These are phyloP conservation scores for Talaromyces marneffei DNA, from an alignment of 2,329 filamentous ascomycete species.

Conservation along the genomic window DNA sequence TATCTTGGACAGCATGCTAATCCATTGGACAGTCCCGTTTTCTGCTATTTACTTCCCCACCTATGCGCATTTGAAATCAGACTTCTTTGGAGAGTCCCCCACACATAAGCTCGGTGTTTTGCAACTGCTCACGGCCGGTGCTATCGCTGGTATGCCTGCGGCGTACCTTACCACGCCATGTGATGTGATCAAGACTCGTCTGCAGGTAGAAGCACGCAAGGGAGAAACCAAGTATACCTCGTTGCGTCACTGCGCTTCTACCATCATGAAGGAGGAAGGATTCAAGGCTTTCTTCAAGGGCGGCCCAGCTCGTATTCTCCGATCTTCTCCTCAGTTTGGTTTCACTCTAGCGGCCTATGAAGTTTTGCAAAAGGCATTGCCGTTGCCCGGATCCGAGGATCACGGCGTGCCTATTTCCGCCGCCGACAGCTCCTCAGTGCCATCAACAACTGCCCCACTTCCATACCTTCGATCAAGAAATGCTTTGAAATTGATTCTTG, in stretches of 20 bases:
- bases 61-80: conserved; percentile 89
- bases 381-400: conserved; percentile 60
- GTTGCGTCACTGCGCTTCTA: conserved; percentile 75
- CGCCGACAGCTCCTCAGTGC: conserved; percentile 58
- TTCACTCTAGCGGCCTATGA: conserved; percentile 97
- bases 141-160: conserved; percentile 86
- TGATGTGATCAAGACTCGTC: conserved; percentile 97
- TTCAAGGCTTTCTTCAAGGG: conserved; percentile 98
- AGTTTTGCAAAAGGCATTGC: conserved; percentile 73
- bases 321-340: conserved; percentile 94
- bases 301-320: conserved; percentile 86
- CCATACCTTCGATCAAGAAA: conserved; percentile 73
- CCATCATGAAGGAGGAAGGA: conserved; percentile 83
- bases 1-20: conserved; percentile 14
- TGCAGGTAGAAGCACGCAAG: conserved; percentile 96
- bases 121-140: conserved; percentile 88
- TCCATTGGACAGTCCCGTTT: conserved; percentile 64
- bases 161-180: conserved; percentile 95
- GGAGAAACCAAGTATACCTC: conserved; percentile 84
- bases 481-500: conserved; percentile 89
- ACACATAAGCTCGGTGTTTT: conserved; percentile 84
- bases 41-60: conserved; percentile 98
- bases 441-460: conserved; percentile 58
- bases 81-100: conserved; percentile 83
- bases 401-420: conserved; percentile 49